Evolutionary conservation across 2,329 filamentous ascomycete genomes (phyloP).

Genomic region (Colletotrichum spaethianum): DNA sequence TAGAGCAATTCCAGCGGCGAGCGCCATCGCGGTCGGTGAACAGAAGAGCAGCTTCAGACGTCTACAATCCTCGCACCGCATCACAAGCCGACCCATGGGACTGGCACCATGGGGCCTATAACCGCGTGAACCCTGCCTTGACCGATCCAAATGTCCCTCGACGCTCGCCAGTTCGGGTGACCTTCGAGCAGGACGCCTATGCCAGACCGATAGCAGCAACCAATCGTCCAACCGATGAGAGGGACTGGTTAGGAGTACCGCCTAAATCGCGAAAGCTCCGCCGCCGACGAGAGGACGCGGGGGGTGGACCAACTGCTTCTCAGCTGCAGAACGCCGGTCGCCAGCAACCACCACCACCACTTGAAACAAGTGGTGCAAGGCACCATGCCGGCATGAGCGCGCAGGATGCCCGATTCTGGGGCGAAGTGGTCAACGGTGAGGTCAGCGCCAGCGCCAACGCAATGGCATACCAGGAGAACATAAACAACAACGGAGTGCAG

Average conservation of each 20-base stretch:
- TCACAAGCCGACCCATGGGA: background rate
- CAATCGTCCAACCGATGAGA: background rate
- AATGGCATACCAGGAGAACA: background rate
- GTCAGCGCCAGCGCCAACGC: background rate
- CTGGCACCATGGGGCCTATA: background rate
- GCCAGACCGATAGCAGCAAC: background rate
- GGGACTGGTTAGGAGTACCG: background rate
- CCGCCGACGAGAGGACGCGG: background rate
- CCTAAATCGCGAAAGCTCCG: background rate
- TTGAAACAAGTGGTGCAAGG: background rate
- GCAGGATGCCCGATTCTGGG: background rate
- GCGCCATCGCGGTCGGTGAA: background rate
- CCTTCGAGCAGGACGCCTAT: background rate
- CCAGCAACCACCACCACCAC: background rate
- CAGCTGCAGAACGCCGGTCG: background rate
- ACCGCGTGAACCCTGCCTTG: background rate
- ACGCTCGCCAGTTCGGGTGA: background rate
- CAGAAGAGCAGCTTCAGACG: background rate
- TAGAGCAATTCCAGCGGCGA: background rate
- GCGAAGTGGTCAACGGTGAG: background rate
- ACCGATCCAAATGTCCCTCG: background rate
- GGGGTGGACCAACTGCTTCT: background rate
- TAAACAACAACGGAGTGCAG: background rate
- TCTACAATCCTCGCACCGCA: background rate
- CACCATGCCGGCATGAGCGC: background rate